Evolutionary conservation across 78 protist species (phyloP), one percentile per base, ranked within the genome.

Genomic region (Capsaspora owczarzaki): DNA sequence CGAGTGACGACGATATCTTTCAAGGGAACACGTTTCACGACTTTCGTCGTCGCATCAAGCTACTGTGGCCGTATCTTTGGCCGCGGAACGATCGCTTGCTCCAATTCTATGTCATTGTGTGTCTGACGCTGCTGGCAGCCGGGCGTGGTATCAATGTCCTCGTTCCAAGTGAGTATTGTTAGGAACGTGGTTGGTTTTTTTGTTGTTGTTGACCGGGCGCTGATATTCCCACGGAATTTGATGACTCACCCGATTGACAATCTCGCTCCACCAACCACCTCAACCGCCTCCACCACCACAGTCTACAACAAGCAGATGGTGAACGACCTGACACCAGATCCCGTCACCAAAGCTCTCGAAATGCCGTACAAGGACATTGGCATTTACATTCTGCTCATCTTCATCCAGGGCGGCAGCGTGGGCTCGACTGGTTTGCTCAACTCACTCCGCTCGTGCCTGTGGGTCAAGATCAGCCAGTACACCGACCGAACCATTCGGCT

Each of bases 381-480:
- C 66, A 29, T 29, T 25, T 56, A 56, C n/a, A 29, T 56, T 3
- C 33, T 16, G 14, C 66, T 56, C 29, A 56, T 56, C 20, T 56
- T 56, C 25, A 16, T 56, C n/a, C 66, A 56, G 66, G 66, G 66
- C 66, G 66, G 66, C 66, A 56, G 25, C 66, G 25, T 56, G 12
- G 66, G 66, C 33, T 56, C 66, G 29, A 56, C 66, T 6, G 66
- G 66, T 29, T 16, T 29, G 35, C 66, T 56, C 66, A 56, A 56
- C n/a, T 56, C 66, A 10, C 49, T 80, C 35, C 78, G 85, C 42
- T 3, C 33, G 35, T 44, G 33, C 23, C 38, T 82, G 51, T 82
- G 80, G 80, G 61, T 82, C 35, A 10, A 25, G 29, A 60, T 72
- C 31, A 2, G 60, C 31, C 85, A 82, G 80, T 82, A 43, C 75